These are phyloP conservation scores for Cenococcum geophilum DNA, from an alignment of 495 filamentous ascomycete species.

Conservation along the genomic window DNA sequence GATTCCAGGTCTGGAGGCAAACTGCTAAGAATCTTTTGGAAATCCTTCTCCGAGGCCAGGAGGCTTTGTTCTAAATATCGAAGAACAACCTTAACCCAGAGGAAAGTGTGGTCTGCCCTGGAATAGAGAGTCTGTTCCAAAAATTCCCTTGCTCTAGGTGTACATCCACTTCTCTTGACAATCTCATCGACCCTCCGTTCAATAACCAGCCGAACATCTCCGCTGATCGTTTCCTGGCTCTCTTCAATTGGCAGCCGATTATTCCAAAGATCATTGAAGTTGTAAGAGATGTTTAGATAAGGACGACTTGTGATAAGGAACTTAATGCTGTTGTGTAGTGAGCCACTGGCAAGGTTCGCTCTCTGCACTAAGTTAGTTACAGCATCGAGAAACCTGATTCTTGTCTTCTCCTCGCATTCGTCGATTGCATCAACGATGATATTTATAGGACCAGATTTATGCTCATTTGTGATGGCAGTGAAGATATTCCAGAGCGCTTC, in stretches of 20 bases:
- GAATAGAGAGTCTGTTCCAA: constrained; percentile 14
- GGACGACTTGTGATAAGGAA: constrained; percentile 25
- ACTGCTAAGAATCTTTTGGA: constrained; percentile 10
- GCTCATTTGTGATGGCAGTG: constrained; percentile 10
- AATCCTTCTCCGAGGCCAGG: constrained; percentile 4
- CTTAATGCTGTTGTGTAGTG: constrained; percentile 15
- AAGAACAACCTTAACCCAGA: constrained; percentile 21
- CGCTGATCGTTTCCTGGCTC: constrained; percentile 5
- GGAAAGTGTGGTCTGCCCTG: constrained; percentile 16
- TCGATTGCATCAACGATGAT: constrained; percentile 28
- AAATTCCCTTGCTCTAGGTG: not conserved
- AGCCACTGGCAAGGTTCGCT: not conserved
- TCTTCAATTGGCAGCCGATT: constrained; percentile 14
- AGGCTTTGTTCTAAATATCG: constrained; percentile 6
- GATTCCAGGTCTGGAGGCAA: constrained; percentile 15
- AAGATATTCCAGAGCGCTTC: constrained; percentile 23
- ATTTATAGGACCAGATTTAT: constrained; percentile 6
- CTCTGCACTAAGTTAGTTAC: constrained; percentile 13
- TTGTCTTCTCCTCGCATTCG: constrained; percentile 23
- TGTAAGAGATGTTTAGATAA: not conserved
- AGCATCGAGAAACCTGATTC: constrained; percentile 4
- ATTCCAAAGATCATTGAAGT: not conserved
- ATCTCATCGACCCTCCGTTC: constrained; percentile 6
- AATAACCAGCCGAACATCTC: constrained; percentile 22
- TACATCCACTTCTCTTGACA: constrained; percentile 2